Evolutionary conservation across 139 green algal genomes (phyloP).

Genomic region (Coelastrella sp.): DNA sequence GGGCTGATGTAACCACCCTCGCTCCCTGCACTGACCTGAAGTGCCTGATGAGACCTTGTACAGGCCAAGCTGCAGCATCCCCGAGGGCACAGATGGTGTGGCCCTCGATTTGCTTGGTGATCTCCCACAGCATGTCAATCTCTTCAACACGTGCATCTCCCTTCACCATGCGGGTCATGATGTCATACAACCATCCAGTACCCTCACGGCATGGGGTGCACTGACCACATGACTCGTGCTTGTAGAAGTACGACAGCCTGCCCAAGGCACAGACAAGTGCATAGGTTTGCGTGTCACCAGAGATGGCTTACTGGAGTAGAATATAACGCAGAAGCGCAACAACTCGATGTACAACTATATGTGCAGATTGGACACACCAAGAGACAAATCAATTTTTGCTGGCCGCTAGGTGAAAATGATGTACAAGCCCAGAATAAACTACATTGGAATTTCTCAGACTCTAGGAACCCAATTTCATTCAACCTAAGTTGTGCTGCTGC

Average conservation of each 20-base stretch:
- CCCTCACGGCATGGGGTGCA: conserved; percentile 99
- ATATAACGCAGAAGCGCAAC: no score
- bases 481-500: no score
- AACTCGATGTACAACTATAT: no score
- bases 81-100: conserved; percentile 99
- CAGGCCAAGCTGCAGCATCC: conserved; percentile 96
- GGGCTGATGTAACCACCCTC: no score
- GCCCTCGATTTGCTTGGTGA: conserved; percentile 95
- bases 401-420: no score
- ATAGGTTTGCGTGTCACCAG: no score
- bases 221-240: conserved; percentile 98
- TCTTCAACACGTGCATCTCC: conserved; percentile 92
- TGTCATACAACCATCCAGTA: conserved; percentile 92
- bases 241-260: conserved; percentile 99
- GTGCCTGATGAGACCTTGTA: conserved; percentile 97
- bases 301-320: no score
- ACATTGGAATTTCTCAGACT: no score
- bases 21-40: conserved; percentile 80
- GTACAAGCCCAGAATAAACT: no score
- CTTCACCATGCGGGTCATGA: conserved; percentile 88
- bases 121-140: conserved; percentile 98
- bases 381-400: no score
- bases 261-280: neutral
- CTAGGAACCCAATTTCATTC: no score
- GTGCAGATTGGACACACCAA: no score